These are phyloP conservation scores for Schwanniomyces etchellsii DNA, from an alignment of 1,139 yeast species.

Conservation along the genomic window DNA sequence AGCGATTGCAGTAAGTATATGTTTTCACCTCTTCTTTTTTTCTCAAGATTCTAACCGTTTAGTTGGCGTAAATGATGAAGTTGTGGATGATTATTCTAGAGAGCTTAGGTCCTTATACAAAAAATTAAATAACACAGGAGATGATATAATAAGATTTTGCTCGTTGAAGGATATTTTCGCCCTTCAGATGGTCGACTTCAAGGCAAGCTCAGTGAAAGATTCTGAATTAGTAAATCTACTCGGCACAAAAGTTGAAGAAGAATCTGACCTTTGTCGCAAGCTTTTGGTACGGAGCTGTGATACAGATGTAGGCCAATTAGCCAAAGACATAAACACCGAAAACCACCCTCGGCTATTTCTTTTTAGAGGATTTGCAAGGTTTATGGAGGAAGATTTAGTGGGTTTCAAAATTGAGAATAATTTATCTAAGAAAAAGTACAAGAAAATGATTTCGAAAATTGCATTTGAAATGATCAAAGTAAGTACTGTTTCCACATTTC, in stretches of 20 bases:
- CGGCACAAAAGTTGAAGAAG: conserved; percentile 27
- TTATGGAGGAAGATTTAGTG: conserved; percentile 54
- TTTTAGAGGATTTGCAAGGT: conserved; percentile 53
- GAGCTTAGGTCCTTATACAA: conserved; percentile 38
- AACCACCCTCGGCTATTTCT: conserved; percentile 48
- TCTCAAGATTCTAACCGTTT: conserved; percentile 9
- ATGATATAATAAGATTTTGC: conserved; percentile 24
- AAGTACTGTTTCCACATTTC: conserved; percentile 3
- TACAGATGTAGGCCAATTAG: conserved; percentile 32
- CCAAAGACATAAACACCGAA: conserved; percentile 29
- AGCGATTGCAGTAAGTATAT: conserved; percentile 51
- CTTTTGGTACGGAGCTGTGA: conserved; percentile 34
- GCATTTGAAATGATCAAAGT: conserved; percentile 59
- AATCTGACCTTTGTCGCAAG: conserved; percentile 34
- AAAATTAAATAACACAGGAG: conserved; percentile 18
- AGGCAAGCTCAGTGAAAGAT: conserved; percentile 13
- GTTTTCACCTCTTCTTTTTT: background rate
- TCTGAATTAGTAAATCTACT: conserved; percentile 26
- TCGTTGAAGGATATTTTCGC: conserved; percentile 34
- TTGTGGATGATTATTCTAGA: conserved; percentile 43
- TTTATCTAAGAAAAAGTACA: conserved; percentile 43
- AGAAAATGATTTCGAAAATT: conserved; percentile 45
- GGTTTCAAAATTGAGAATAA: conserved; percentile 30
- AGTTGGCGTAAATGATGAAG: conserved; percentile 45
- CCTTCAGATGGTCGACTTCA: conserved; percentile 14